Base-by-base conservation (phyloP, 352 stramenopile genomes). In the Globisporangium acanthophoron region DNA sequence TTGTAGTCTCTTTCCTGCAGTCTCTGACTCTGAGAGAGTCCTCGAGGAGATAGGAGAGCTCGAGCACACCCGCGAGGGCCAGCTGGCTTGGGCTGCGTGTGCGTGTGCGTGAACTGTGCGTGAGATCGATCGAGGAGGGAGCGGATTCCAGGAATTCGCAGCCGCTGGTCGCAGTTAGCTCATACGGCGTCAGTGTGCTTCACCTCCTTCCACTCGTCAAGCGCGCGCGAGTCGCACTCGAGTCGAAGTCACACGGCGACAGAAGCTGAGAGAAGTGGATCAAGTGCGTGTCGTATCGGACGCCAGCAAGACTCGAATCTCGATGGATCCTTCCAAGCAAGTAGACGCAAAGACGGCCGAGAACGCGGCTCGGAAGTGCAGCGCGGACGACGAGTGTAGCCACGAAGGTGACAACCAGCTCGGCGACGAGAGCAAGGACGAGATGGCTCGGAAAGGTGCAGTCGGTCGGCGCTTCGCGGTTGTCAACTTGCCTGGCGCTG, bases 401-500 rank as follows among this genome's bases (percentile, higher is more conserved):
- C 35, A 37, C 24, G 43, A 29, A 3, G 35, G 5, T 3, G 40
- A 51, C 29, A 48, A 21, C 29, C 44, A 64, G 29, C 33, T 47
- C 12, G 35, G 49, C 29, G 31, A 56, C 24, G 54, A 61, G 41
- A 56, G 52, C 58, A 61, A 64, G 45, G 27, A 62, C 43, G 54
- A 24, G 33, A 54, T 64, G 52, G 43, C 35, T 16, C 43, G 49
- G 41, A 47, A 41, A n/a, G 58, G 58, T 18, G 58, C 58, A 5
- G 58, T 64, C 20, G 58, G 58, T 0, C 58, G 58, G 24, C 58
- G 52, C 24, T 64, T 64, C 54, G 58, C 52, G 16, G 54, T 64
- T 35, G 35, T 50, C 15, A 11, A 55, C 15, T 24, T 64, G 18
- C 58, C 52, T 6, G 43, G 20, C 18, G 43, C 18, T 7, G 20